Base-by-base conservation (phyloP, 75 land plant species). In the Isoetes taiwanensis region DNA sequence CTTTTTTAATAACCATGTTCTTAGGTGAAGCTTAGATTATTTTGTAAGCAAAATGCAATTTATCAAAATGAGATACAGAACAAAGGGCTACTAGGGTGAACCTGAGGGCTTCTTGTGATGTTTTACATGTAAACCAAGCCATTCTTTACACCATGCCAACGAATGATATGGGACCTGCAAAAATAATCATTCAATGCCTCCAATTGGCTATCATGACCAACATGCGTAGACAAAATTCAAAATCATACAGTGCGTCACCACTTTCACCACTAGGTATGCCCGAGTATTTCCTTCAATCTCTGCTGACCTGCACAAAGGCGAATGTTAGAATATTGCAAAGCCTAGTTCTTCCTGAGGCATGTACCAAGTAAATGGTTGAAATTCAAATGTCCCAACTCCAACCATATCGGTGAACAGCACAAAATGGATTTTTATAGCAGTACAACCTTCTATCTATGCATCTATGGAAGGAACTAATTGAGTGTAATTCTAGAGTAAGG, bases 21-120 rank as follows among this genome's bases (percentile, higher is more conserved):
- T n/a, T n/a, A n/a, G n/a, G n/a, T n/a, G n/a, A n/a, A n/a, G n/a
- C n/a, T n/a, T n/a, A n/a, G n/a, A n/a, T n/a, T n/a, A n/a, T n/a
- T n/a, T n/a, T n/a, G n/a, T n/a, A n/a, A n/a, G n/a, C n/a, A n/a
- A 37, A 9, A 37, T 37, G 14, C 39, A 37, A 9, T 9, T 37
- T 37, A 37, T 37, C 9, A 9, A 37, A 37, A 9, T 9, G 12
- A 37, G 9, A 37, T 14, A 14, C 39, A 37, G 12, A 37, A 9
- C 12, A 9, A n/a, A 14, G 9, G 39, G 9, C 9, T 37, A 46
- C 16, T 19, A 46, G 5, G 8, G 6, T 46, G 30, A 19, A 93
- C 98, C 86, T 93, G 98, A 10, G 98, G 98, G 40, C 95, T 76
- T 46, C 98, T 80, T 19, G 98, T 93, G 34, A 93, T 77, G 61